Conservation (phyloP, 208 protist genomes). For the Leishmania lainsoni region DNA sequence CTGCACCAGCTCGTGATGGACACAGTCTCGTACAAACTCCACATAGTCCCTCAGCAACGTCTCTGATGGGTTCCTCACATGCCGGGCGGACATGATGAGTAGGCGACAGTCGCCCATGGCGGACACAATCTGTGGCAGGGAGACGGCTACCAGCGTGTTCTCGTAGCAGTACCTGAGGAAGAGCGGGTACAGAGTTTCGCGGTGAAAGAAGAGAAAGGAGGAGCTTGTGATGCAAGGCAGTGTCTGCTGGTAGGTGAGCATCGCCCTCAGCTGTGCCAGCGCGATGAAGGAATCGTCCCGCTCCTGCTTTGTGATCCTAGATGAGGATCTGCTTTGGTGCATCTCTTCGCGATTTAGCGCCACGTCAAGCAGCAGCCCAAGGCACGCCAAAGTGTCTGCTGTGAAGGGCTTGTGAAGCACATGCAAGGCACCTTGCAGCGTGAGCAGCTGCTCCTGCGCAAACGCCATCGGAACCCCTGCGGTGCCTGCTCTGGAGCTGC, state of each 20-base stretch:
- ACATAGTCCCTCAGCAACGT: conserved; percentile 58
- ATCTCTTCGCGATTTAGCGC: conserved; percentile 50
- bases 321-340: background rate
- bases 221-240: conserved; percentile 72
- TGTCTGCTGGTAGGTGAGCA: conserved; percentile 53
- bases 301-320: conserved; percentile 44
- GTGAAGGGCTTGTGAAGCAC: conserved; percentile 74
- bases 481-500: background rate
- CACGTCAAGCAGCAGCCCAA: conserved; percentile 65
- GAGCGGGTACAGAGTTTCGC: conserved; percentile 73
- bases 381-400: conserved; percentile 50
- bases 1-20: conserved; percentile 58
- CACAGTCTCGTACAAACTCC: conserved; percentile 53
- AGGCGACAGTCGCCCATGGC: conserved; percentile 69
- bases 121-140: conserved; percentile 69
- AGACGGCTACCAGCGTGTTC: conserved; percentile 55
- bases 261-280: conserved; percentile 72
- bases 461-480: background rate
- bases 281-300: conserved; percentile 61
- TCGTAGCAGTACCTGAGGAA: conserved; percentile 86
- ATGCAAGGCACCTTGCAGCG: conserved; percentile 58
- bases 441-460: conserved; percentile 56
- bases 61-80: conserved; percentile 15
- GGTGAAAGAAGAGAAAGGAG: conserved; percentile 92
- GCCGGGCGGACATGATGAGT: conserved; percentile 44